Conservation (phyloP, 441 rosid species). For the Jatropha multifida region DNA sequence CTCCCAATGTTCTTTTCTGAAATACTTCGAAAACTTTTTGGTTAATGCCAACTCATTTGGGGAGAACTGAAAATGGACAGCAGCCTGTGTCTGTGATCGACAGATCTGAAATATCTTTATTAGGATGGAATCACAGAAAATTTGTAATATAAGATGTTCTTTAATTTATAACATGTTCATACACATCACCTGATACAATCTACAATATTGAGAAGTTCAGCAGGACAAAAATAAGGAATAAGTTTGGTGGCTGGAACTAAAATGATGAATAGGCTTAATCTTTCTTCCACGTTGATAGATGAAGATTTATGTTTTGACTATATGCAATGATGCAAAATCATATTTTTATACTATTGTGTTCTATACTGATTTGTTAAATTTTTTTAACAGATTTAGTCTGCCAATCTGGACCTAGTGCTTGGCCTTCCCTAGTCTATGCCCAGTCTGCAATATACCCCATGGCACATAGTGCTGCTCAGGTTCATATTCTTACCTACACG, state of each 20-base stretch:
- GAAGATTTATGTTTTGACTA: conserved; percentile 5
- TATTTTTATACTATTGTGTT: not conserved
- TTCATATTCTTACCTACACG: conserved; percentile 22
- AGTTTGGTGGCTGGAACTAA: not conserved
- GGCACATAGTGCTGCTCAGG: conserved; percentile 99
- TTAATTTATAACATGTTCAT: not conserved
- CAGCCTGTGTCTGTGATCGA: conserved; percentile 7
- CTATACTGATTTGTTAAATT: conserved; percentile 22
- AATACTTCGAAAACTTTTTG: not conserved
- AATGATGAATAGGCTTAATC: conserved; percentile 5
- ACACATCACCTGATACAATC: not conserved
- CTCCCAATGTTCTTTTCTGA: conserved; percentile 15
- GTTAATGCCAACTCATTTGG: not conserved
- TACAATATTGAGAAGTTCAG: conserved; percentile 3
- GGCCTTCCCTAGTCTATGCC: conserved; percentile 86
- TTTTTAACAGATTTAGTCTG: conserved; percentile 79
- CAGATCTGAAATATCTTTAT: not conserved
- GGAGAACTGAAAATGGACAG: not conserved
- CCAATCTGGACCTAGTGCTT: conserved; percentile 97
- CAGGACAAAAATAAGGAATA: conserved; percentile 7
- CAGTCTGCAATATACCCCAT: conserved; percentile 90
- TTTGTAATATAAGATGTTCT: not conserved
- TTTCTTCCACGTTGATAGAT: conserved; percentile 4
- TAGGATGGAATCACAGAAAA: not conserved
- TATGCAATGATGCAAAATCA: not conserved